Conservation (phyloP, 129 eudicot species). For the Oenanthe sinensis region DNA sequence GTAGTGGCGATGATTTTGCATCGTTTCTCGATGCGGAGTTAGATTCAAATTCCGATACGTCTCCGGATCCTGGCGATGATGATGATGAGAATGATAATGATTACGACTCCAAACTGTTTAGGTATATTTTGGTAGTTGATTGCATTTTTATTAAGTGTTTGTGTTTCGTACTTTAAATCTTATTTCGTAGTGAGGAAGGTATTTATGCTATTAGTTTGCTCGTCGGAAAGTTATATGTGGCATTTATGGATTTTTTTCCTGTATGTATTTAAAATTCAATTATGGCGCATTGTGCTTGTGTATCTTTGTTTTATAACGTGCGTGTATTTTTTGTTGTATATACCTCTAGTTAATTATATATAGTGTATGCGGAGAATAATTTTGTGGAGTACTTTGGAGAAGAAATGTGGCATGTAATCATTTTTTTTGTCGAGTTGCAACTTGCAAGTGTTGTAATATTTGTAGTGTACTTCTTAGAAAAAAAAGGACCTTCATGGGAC, state of each 20-base stretch:
- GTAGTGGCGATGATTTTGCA: conserved; percentile 44
- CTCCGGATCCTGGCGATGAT: conserved; percentile 20
- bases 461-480: neutral
- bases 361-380: neutral
- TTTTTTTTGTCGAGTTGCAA: neutral
- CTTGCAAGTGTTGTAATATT: neutral
- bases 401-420: neutral
- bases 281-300: neutral
- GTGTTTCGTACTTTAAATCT: neutral
- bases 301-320: neutral
- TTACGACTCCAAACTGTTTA: conserved; percentile 13
- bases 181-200: neutral
- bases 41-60: conserved; percentile 35
- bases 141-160: neutral
- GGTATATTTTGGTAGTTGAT: conserved; percentile 3
- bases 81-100: conserved; percentile 25
- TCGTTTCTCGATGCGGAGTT: conserved; percentile 41
- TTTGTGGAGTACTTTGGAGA: neutral
- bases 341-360: neutral
- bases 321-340: neutral
- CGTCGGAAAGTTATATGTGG: neutral
- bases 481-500: neutral
- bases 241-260: no score
- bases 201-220: neutral
- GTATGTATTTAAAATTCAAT: neutral